Evolutionary conservation across 352 stramenopile species (phyloP).

Genomic region (Pythium insidiosum): DNA sequence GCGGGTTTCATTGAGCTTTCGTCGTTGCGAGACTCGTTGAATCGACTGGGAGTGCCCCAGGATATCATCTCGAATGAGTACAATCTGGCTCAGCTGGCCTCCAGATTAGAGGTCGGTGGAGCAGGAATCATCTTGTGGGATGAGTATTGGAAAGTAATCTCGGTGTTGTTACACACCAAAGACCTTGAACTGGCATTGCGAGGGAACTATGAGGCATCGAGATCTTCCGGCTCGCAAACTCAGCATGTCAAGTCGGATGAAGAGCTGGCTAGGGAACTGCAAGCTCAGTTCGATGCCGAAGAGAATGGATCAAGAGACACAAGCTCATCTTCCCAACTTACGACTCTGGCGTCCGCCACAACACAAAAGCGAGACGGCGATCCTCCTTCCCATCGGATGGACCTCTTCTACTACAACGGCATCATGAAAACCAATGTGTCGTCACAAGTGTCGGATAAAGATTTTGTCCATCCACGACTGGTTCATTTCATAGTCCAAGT

Average conservation of each 20-base stretch:
- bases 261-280: conserved; percentile 57
- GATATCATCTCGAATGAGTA: conserved; percentile 52
- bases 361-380: conserved; percentile 4
- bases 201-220: conserved; percentile 21
- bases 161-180: conserved; percentile 60
- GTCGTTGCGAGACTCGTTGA: conserved; percentile 49
- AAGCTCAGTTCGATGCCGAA: conserved; percentile 71
- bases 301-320: neutral
- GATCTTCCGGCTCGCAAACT: too few relatives aligned
- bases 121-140: conserved; percentile 90
- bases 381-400: too few relatives aligned
- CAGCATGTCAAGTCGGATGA: conserved; percentile 69
- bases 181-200: conserved; percentile 61
- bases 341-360: neutral
- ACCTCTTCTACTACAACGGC: conserved; percentile 43
- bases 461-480: too few relatives aligned
- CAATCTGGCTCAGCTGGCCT: conserved; percentile 50
- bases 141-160: conserved; percentile 87
- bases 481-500: too few relatives aligned
- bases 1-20: conserved; percentile 79
- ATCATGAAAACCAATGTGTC: too few relatives aligned
- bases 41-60: conserved; percentile 47
- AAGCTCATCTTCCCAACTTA: neutral
- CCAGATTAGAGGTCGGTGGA: conserved; percentile 53
- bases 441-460: too few relatives aligned